phyloP scores from a whole-genome alignment of 495 filamentous ascomycete genomes.

The Letharia columbiana region DNA sequence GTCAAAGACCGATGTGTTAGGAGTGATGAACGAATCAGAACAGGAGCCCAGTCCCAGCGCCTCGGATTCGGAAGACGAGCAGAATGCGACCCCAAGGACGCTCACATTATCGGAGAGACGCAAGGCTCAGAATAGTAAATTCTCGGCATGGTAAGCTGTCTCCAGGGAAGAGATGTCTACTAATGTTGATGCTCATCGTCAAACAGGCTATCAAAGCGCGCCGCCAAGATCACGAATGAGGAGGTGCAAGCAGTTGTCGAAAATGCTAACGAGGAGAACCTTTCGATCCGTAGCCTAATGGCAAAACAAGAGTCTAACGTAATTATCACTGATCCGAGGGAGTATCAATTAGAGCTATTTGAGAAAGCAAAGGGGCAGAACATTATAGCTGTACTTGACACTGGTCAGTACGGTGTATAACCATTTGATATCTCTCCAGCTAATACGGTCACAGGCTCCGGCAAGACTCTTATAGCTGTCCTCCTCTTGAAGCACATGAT shows the following conservation, averaged over 20 bases:
- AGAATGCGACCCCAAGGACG: constrained; percentile 24
- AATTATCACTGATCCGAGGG: constrained; percentile 66
- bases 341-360: constrained; percentile 90
- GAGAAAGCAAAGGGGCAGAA: constrained; percentile 81
- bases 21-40: constrained; percentile 7
- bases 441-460: constrained; percentile 55
- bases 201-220: constrained; percentile 38
- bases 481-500: constrained; percentile 72
- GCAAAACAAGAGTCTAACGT: constrained; percentile 37
- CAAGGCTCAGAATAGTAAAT: constrained; percentile 44
- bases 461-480: constrained; percentile 92
- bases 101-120: constrained; percentile 40
- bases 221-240: constrained; percentile 29
- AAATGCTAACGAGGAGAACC: constrained; percentile 29
- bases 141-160: constrained; percentile 42
- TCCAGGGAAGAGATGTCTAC: not conserved
- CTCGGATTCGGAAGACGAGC: constrained; percentile 30
- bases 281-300: constrained; percentile 39
- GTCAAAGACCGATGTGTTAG: not conserved
- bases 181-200: constrained; percentile 16
- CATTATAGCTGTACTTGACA: constrained; percentile 92
- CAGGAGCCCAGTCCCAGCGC: constrained; percentile 29
- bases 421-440: not conserved
- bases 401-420: constrained; percentile 42
- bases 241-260: constrained; percentile 26